These are phyloP conservation scores for Neurospora sp. DNA, from an alignment of 495 filamentous ascomycete genomes.

Conservation along the genomic window DNA sequence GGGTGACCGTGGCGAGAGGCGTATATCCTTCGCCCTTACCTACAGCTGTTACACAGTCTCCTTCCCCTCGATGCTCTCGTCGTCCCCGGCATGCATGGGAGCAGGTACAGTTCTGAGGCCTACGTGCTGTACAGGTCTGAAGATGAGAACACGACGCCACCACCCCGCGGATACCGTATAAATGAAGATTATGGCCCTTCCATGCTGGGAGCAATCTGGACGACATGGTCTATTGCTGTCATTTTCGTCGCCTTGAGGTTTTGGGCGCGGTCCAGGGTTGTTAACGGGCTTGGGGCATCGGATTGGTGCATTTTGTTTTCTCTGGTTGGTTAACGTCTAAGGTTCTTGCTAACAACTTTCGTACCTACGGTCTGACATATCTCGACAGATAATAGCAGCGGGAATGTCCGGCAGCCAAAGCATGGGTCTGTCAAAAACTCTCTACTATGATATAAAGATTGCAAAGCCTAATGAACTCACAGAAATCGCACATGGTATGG, in stretches of 20 bases:
- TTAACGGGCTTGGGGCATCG: constrained; percentile 5
- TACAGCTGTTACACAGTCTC: background rate
- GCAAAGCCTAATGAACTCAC: background rate
- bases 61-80: background rate
- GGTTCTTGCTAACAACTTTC: background rate
- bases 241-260: constrained; percentile 13
- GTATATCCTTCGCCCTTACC: background rate
- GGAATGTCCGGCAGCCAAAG: background rate
- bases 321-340: constrained; percentile 5
- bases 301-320: constrained; percentile 15
- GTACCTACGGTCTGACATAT: background rate
- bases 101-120: background rate
- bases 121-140: background rate
- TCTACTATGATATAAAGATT: background rate
- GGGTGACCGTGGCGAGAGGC: background rate
- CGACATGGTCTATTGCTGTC: constrained; percentile 10
- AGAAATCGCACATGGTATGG: constrained; percentile 14
- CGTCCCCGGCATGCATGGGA: background rate
- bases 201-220: constrained; percentile 5
- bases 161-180: background rate
- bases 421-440: constrained; percentile 2
- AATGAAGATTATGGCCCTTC: constrained; percentile 4
- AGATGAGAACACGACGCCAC: background rate
- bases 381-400: constrained; percentile 3
- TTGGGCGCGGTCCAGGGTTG: constrained; percentile 14